A percentile compares a stretch with the other conserved stretches of the same genome.
These are phyloP conservation scores for Epichloe amarillans DNA, from an alignment of 2,329 filamentous ascomycete species.

Conservation along the genomic window DNA sequence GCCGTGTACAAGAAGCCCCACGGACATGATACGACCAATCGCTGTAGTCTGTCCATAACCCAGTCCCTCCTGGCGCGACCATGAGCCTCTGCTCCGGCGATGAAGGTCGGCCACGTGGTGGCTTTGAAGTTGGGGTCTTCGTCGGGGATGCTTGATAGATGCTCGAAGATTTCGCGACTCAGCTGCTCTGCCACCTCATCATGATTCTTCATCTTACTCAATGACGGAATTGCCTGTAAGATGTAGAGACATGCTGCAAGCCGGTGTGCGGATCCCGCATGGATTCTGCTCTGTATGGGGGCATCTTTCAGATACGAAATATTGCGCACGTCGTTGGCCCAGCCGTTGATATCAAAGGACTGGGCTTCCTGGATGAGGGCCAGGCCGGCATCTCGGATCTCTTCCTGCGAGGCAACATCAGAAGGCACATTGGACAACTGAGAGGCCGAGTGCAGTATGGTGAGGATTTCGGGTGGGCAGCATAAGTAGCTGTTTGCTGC, in stretches of 20 bases:
- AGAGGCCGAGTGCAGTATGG: conserved; percentile 29
- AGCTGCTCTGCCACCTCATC: conserved; percentile 20
- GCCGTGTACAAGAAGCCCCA: conserved; percentile 37
- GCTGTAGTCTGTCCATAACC: conserved; percentile 32
- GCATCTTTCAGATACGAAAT: conserved; percentile 21
- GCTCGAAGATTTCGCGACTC: conserved; percentile 30
- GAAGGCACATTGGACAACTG: conserved; percentile 22
- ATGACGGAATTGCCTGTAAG: conserved; percentile 23
- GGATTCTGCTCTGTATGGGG: conserved; percentile 22
- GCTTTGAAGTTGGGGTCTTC: conserved; percentile 41
- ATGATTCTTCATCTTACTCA: conserved; percentile 14
- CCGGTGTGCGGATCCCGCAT: conserved; percentile 29
- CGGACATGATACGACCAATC: conserved; percentile 26
- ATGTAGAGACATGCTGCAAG: conserved; percentile 34
- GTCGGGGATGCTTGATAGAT: conserved; percentile 33
- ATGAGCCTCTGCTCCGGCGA: conserved; percentile 38
- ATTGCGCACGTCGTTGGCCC: conserved; percentile 25
- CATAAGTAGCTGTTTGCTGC: conserved; percentile 34
- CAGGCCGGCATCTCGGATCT: conserved; percentile 18
- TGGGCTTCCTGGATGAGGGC: conserved; percentile 25
- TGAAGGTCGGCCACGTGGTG: conserved; percentile 42
- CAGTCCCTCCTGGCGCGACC: conserved; percentile 29
- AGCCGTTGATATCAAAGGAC: conserved; percentile 25
- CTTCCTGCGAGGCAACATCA: conserved; percentile 14
- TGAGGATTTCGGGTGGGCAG: conserved; percentile 29